These are phyloP conservation scores for Floccularia luteovirens DNA, from an alignment of 768 basidiomycete species.

Conservation along the genomic window DNA sequence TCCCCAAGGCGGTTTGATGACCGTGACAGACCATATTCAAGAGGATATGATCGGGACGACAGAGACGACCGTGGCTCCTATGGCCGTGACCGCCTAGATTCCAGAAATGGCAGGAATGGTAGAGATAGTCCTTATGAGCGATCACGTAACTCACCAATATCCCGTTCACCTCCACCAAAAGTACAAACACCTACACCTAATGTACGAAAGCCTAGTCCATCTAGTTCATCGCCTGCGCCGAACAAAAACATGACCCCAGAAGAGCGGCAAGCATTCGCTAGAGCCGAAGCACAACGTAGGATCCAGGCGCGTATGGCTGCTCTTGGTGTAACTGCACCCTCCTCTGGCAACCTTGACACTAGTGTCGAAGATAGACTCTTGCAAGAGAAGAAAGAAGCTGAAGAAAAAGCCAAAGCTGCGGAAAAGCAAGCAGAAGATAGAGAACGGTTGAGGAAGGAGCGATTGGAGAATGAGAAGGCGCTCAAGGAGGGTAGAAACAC, in stretches of 20 bases:
- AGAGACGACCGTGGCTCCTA: constrained; percentile 18
- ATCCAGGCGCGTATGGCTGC: constrained; percentile 82
- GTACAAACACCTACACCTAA: constrained; percentile 39
- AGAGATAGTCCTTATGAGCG: constrained; percentile 29
- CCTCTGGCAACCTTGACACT: constrained; percentile 51
- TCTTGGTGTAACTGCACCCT: constrained; percentile 59
- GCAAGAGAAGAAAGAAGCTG: constrained; percentile 86
- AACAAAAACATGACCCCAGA: constrained; percentile 81
- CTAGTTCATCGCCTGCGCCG: constrained; percentile 51
- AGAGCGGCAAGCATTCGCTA: constrained; percentile 72
- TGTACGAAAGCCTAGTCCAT: constrained; percentile 32
- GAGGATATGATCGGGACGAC: constrained; percentile 27
- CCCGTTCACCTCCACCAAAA: constrained; percentile 43
- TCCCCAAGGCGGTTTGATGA: constrained; percentile 37
- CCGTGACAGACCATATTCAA: constrained; percentile 45
- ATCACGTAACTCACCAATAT: constrained; percentile 38
- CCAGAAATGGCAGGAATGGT: constrained; percentile 23
- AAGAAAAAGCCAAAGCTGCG: constrained; percentile 71
- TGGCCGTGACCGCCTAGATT: constrained; percentile 20
- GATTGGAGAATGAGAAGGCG: constrained; percentile 70
- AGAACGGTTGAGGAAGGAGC: constrained; percentile 61
- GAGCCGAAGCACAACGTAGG: constrained; percentile 72
- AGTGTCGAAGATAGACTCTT: constrained; percentile 80
- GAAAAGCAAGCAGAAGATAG: constrained; percentile 80
- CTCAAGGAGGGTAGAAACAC: constrained; percentile 38